Percentiles rank a stretch among this genome's conserved stretches.
phyloP scores from a whole-genome alignment of 176 grass and related monocot genomes.

The barley (Hordeum vulgare) region MorexV3_pseudomolecules_assembly NC_058520.1:468174210-468174709 shows the following conservation, averaged over 20 bases:
- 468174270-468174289: too few species aligned
- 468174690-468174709: constrained; percentile 18
- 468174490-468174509: constrained; percentile 27
- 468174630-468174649: constrained; percentile 25
- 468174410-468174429: constrained; percentile 22
- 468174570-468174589: constrained; percentile 33
- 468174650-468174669: constrained; percentile 15
- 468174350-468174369: background rate
- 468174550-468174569: constrained; percentile 34
- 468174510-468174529: constrained; percentile 41
- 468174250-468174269: too few species aligned
- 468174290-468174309: background rate
- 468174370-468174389: background rate
- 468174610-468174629: constrained; percentile 33
- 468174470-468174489: constrained; percentile 7
- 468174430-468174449: constrained; percentile 23
- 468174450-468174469: constrained; percentile 26
- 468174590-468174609: background rate
- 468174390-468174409: constrained; percentile 9
- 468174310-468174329: background rate
- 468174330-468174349: background rate
- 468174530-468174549: background rate
- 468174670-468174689: constrained; percentile 9
- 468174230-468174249: too few species aligned
- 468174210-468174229: too few species aligned